phyloP scores from a whole-genome alignment of 2,329 filamentous ascomycete species.

The Aureobasidium pullulans region DNA sequence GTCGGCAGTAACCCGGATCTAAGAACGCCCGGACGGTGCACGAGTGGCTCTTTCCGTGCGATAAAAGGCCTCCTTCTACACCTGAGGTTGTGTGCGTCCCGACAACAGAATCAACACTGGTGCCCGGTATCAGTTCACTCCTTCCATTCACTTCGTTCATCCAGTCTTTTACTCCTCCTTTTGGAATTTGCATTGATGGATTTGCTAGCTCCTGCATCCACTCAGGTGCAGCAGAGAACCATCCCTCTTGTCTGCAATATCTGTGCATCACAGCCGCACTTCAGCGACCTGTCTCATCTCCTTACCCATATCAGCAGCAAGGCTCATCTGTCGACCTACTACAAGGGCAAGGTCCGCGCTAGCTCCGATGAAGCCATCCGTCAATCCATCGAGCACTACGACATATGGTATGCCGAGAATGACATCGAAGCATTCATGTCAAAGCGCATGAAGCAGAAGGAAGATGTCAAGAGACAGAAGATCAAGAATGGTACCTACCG shows the following conservation, averaged over 20 bases:
- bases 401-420: conserved; percentile 69
- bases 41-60: conserved; percentile 1
- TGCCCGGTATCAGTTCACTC: background rate
- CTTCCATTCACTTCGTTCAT: background rate
- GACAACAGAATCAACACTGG: background rate
- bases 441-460: conserved; percentile 69
- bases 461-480: conserved; percentile 27
- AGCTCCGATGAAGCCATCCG: conserved; percentile 57
- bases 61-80: background rate
- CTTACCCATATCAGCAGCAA: conserved; percentile 91
- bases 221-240: background rate
- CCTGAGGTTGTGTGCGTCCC: background rate
- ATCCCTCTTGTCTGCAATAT: conserved; percentile 68
- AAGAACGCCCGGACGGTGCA: background rate
- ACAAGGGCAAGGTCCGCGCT: conserved; percentile 69
- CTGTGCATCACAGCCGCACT: conserved; percentile 70
- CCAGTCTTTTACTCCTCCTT: background rate
- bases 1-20: background rate
- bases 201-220: background rate
- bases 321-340: conserved; percentile 78
- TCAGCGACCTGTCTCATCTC: conserved; percentile 86
- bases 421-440: conserved; percentile 66
- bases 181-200: background rate
- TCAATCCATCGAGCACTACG: conserved; percentile 58
- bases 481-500: conserved; percentile 8